Evolutionary conservation across 768 basidiomycete species (phyloP), one percentile per base, ranked within the genome.

Genomic region (Lentinula detonsa): DNA sequence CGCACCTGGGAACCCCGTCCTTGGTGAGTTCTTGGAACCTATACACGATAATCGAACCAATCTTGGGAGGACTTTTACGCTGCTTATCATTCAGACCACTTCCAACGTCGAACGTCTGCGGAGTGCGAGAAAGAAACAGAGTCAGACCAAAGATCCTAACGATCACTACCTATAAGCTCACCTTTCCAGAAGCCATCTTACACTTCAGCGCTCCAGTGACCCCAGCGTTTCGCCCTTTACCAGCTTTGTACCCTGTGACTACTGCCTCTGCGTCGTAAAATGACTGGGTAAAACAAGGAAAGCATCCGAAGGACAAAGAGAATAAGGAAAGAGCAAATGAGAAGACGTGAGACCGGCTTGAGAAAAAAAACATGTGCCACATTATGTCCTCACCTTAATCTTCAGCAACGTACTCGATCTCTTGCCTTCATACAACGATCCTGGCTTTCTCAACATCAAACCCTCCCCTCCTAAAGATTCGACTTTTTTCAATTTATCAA

Each of bases 161-260:
- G 43, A 10, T 16, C 15, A 33, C 15, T 9, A 18, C 5, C 11
- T 8, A 11, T 15, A 21, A 21, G 33, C 23, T 18, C 50, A 82
- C 84, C 80, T 86, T 85, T 33, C 82, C 82, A 2, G 82, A 84
- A 53, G 73, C 80, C 84, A 86, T 86, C 66, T 78, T 79, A 67
- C 83, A 85, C 61, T 78, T 81, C 43, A 84, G 66, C 9, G 80
- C 79, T 11, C 82, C 83, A 2, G 76, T 79, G 9, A 71, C 69
- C 21, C 82, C 83, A 42, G 75, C 73, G 65, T 83, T 71, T 61
- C 74, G 78, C 1, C 84, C 83, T 68, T 81, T 81, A 42, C 82
- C 78, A 60, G 81, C 74, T 5, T 71, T 74, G 65, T 89, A 82
- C 1, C 87, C 88, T 3, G 75, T 82, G 6, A 86, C 82, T 37